phyloP scores from a whole-genome alignment of 345 rosid species.

The Linum lewisii region DNA sequence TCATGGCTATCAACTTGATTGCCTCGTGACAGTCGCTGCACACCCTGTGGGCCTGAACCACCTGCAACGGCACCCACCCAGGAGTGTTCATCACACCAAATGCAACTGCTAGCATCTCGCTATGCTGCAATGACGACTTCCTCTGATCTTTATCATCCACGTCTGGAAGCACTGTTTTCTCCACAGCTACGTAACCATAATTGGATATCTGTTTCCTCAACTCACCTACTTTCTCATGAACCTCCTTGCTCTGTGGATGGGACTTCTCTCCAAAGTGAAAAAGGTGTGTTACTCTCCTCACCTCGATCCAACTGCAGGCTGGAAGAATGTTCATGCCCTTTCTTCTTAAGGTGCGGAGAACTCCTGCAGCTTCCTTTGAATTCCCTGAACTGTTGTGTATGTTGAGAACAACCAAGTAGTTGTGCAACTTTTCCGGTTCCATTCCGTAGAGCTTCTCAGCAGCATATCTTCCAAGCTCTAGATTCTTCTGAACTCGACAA shows the following conservation, averaged over 20 bases:
- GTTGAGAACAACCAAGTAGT: conserved; percentile 65
- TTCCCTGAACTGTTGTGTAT: conserved; percentile 62
- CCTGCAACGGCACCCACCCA: conserved; percentile 50
- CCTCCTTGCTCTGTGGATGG: conserved; percentile 44
- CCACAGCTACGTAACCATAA: conserved; percentile 37
- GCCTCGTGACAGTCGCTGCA: conserved; percentile 71
- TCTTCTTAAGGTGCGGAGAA: conserved; percentile 50
- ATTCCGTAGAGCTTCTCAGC: conserved; percentile 73
- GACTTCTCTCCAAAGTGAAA: conserved; percentile 57
- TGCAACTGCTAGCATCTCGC: conserved; percentile 83
- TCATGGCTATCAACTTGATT: conserved; percentile 49
- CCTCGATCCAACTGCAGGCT: conserved; percentile 75
- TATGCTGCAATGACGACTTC: conserved; percentile 35
- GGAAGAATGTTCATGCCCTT: conserved; percentile 69
- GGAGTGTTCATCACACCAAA: conserved; percentile 53
- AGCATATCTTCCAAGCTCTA: conserved; percentile 72
- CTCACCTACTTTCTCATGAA: conserved; percentile 52
- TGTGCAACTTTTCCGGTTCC: conserved; percentile 76
- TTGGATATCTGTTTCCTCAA: conserved; percentile 50
- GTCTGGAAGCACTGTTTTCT: conserved; percentile 54
- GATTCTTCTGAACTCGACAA: conserved; percentile 55
- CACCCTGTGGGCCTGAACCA: conserved; percentile 75
- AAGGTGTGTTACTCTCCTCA: conserved; percentile 37
- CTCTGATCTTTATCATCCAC: conserved; percentile 53
- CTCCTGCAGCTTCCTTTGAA: conserved; percentile 55